phyloP scores from a whole-genome alignment of 306 rosid genomes.

The Geum urbanum region DNA sequence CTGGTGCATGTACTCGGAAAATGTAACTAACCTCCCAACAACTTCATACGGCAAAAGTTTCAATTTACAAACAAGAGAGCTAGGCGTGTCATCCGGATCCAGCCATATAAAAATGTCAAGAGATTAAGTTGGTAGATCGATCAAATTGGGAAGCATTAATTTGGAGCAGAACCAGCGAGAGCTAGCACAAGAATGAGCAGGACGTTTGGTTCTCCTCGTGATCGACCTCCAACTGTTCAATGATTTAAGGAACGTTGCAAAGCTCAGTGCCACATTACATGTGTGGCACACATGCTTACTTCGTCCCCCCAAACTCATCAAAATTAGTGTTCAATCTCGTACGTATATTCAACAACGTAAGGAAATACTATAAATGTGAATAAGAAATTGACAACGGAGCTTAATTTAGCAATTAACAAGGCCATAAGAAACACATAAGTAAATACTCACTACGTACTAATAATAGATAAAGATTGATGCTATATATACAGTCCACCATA shows the following conservation, averaged over 20 bases:
- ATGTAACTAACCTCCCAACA: background rate
- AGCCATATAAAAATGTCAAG: background rate
- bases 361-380: background rate
- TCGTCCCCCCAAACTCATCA: background rate
- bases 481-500: constrained; percentile 6
- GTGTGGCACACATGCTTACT: constrained; percentile 2
- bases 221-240: background rate
- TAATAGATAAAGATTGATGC: too few species aligned
- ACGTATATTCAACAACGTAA: too few species aligned
- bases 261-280: constrained; percentile 1
- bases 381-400: background rate
- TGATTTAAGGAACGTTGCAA: background rate
- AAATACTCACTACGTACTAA: too few species aligned
- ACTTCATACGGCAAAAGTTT: background rate
- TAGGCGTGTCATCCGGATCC: background rate
- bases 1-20: too few species aligned
- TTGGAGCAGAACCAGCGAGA: background rate
- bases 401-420: too few species aligned
- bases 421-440: too few species aligned
- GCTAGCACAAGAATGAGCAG: too few species aligned
- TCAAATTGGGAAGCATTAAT: background rate
- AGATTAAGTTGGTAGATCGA: background rate
- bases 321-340: background rate
- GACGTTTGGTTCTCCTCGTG: background rate
- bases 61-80: background rate